These are phyloP conservation scores for Ogataea glucozyma DNA, from an alignment of 805 yeast species.

Conservation along the genomic window DNA sequence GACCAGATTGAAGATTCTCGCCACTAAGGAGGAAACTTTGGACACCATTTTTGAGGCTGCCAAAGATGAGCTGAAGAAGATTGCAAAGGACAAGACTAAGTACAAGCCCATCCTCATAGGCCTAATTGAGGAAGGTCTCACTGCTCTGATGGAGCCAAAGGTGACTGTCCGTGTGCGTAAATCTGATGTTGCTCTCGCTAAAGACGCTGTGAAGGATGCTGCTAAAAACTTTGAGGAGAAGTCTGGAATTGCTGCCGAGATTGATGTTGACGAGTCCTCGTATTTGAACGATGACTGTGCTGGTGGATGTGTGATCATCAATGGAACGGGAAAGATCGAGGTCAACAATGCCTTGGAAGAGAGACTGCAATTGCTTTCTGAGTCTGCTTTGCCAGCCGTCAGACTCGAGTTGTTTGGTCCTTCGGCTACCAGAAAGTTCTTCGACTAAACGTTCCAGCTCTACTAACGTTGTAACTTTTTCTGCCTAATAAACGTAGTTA, in stretches of 20 bases:
- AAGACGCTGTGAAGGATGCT: conserved; percentile 63
- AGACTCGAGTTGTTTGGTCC: conserved; percentile 88
- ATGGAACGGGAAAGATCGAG: conserved; percentile 77
- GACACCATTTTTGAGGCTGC: conserved; percentile 74
- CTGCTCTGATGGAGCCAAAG: conserved; percentile 69
- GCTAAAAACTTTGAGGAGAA: conserved; percentile 61
- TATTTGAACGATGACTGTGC: conserved; percentile 64
- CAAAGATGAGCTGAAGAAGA: conserved; percentile 55
- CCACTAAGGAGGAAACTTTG: conserved; percentile 81
- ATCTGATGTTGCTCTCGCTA: conserved; percentile 59
- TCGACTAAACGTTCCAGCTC: conserved; percentile 53
- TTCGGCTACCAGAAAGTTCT: conserved; percentile 84
- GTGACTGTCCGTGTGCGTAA: conserved; percentile 69
- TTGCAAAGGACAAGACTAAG: conserved; percentile 53
- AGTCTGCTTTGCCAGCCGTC: conserved; percentile 88
- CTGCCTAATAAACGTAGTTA: conserved; percentile 3
- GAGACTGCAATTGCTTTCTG: conserved; percentile 79
- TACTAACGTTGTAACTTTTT: background rate
- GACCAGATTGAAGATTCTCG: conserved; percentile 86
- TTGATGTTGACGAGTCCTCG: conserved; percentile 55
- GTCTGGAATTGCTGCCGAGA: conserved; percentile 56
- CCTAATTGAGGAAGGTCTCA: conserved; percentile 75
- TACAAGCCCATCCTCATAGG: conserved; percentile 74
- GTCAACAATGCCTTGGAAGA: conserved; percentile 93
- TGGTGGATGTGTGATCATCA: conserved; percentile 82